Percentiles rank a stretch among this genome's conserved stretches.
Evolutionary conservation across 1,284 basidiomycete species (phyloP).

Genomic region (Takashimella koratensis): DNA sequence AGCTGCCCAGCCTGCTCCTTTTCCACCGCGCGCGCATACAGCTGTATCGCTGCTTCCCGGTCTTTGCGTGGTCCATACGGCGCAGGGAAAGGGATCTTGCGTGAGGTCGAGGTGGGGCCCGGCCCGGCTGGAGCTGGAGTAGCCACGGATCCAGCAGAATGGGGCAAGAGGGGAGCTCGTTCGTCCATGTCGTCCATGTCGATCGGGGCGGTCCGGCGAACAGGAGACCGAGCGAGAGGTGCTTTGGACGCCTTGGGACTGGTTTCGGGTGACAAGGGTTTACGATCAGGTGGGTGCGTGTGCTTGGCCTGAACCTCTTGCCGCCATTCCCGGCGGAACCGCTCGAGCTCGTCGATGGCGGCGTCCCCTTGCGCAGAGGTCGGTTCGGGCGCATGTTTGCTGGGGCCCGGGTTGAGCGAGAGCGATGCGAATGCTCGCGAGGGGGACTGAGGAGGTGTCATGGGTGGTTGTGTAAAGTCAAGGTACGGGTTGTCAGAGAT

Average conservation of each 20-base stretch:
- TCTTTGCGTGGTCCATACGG: constrained; percentile 18
- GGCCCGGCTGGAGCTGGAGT: neutral
- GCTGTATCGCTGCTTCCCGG: constrained; percentile 54
- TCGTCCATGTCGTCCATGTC: neutral
- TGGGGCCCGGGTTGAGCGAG: neutral
- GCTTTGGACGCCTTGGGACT: neutral
- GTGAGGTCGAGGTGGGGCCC: neutral
- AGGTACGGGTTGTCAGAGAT: too few species aligned
- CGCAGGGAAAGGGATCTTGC: constrained; percentile 13
- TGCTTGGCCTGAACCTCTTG: constrained; percentile 56
- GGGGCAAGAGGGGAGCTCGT: neutral
- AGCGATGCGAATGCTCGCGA: neutral
- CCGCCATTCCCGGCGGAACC: constrained; percentile 70
- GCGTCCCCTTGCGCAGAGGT: neutral
- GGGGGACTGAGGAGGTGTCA: neutral
- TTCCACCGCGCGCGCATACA: constrained; percentile 66
- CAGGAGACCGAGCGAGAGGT: neutral
- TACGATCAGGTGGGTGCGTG: neutral
- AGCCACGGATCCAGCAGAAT: too few species aligned
- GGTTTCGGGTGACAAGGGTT: neutral
- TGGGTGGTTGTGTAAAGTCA: too few species aligned
- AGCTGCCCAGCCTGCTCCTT: constrained; percentile 68
- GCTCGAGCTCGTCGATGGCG: constrained; percentile 56
- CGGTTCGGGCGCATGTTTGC: neutral
- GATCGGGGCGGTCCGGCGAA: constrained; percentile 5